Conservation (phyloP, 2,329 filamentous ascomycete genomes). For the Ceratocystis colombiana region DNA sequence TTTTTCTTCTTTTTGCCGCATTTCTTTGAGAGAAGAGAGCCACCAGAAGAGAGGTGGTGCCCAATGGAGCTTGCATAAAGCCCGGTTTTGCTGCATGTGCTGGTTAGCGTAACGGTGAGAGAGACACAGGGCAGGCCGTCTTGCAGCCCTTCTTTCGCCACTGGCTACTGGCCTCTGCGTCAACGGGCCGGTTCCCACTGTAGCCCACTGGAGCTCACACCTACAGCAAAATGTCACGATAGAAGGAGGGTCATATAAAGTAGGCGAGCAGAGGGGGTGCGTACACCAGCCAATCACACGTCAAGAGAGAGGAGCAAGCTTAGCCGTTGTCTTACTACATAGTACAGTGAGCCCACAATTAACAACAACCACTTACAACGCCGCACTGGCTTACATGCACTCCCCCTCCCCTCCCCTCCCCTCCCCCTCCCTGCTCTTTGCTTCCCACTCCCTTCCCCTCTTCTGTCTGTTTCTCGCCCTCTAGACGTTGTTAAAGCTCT, state of each 20-base stretch:
- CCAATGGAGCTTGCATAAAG: neutral
- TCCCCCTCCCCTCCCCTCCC: neutral
- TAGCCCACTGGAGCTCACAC: neutral
- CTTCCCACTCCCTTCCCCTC: neutral
- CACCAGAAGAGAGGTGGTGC: neutral
- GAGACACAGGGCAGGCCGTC: neutral
- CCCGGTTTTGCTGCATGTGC: neutral
- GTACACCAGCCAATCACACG: neutral
- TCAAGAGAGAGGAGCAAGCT: neutral
- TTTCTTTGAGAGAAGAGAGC: neutral
- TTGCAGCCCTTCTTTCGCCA: neutral
- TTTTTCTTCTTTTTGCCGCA: neutral
- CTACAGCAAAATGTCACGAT: neutral
- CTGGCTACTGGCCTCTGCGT: neutral
- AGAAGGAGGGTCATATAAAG: neutral
- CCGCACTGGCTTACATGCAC: neutral
- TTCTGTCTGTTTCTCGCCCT: neutral
- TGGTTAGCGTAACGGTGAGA: constrained; percentile 1
- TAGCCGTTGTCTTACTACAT: neutral
- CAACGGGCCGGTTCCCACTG: neutral
- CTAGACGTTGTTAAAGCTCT: neutral
- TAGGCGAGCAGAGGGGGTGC: neutral
- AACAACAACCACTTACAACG: neutral
- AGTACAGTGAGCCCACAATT: neutral
- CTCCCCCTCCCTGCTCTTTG: no score